Base-by-base conservation (phyloP, 164 flowering plant species). In the Vitis riparia region DNA sequence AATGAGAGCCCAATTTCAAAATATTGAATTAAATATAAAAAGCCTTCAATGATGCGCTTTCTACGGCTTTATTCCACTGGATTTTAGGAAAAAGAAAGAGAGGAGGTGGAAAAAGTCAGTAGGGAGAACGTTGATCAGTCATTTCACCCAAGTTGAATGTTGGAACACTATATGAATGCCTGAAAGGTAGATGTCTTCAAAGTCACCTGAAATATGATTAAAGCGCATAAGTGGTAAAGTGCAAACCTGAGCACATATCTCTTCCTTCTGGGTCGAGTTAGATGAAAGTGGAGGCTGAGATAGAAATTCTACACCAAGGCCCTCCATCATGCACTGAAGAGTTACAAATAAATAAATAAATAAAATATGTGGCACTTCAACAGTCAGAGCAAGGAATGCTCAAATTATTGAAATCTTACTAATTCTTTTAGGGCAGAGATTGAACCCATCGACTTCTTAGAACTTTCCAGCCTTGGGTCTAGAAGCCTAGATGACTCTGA, bases 191-290 rank as follows among this genome's bases (percentile, higher is more conserved):
- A 37, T 37, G 17, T 48, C 23, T 8, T 23, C 30, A 11, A n/a
- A 49, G 16, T 6, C 44, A 56, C 32, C 49, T 55, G 56, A 44
- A 44, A 14, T 47, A 51, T 44, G 44, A 37, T 37, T 15, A 59
- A 59, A 9, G n/a, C 17, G 37, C 14, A 13, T 57, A 1, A 53
- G 11, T 27, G 48, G 68, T 58, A 48, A 57, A 51, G 27, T 51
- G 49, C 78, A 71, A 74, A 90, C 94, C 97, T 94, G 88, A 50
- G 87, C 93, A 77, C 83, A 79, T 55, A 88, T 82, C 83, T 91
- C 92, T 63, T 82, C 85, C 30, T 68, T 74, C 67, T 76, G 81
- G 56, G 27, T 32, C 32, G 82, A 68, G 71, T 78, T 77, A 17
- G 82, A 68, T 65, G 92, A 77, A 73, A 76, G 68, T 70, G 82